Percentiles rank a stretch among this genome's conserved stretches.
These are phyloP conservation scores for Achlya hypogyna DNA, from an alignment of 352 stramenopile genomes.

Conservation along the genomic window DNA sequence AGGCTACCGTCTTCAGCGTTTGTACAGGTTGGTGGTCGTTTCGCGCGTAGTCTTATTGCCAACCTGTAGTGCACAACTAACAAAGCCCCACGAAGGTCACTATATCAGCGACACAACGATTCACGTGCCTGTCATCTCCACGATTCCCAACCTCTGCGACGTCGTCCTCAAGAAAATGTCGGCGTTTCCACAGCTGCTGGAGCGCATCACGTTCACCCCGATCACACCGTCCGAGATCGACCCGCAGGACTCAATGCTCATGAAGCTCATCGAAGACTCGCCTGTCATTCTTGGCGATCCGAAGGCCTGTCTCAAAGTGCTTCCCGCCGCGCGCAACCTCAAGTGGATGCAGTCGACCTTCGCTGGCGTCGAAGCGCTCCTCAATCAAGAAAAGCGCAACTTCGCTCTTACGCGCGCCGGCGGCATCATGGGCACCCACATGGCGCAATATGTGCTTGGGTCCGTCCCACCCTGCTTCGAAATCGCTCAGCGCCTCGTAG, in stretches of 20 bases:
- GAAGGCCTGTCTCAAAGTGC: constrained; percentile 31
- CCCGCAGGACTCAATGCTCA: not conserved
- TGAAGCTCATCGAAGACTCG: constrained; percentile 31
- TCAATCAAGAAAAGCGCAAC: constrained; percentile 21
- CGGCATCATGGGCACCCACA: constrained; percentile 43
- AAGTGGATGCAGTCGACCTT: constrained; percentile 58
- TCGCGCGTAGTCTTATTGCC: not conserved
- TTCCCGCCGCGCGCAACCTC: constrained; percentile 31
- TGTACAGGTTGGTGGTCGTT: too few relatives aligned
- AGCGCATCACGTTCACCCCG: not conserved
- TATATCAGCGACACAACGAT: not conserved
- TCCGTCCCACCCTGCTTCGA: constrained; percentile 20
- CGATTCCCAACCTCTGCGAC: constrained; percentile 89
- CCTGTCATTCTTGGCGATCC: constrained; percentile 43
- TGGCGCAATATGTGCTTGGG: constrained; percentile 63
- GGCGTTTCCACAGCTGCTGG: not conserved
- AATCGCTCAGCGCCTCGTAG: constrained; percentile 10
- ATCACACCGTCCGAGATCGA: not conserved
- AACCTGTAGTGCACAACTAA: not conserved
- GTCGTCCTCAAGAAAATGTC: constrained; percentile 88
- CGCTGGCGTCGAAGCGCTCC: constrained; percentile 46
- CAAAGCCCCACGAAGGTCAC: not conserved
- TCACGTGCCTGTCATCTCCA: not conserved
- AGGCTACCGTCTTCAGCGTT: not conserved
- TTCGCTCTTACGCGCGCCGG: constrained; percentile 52